Conservation (phyloP, 371 early-diverging fungal species). For the Basidiobolus meristosporus region DNA sequence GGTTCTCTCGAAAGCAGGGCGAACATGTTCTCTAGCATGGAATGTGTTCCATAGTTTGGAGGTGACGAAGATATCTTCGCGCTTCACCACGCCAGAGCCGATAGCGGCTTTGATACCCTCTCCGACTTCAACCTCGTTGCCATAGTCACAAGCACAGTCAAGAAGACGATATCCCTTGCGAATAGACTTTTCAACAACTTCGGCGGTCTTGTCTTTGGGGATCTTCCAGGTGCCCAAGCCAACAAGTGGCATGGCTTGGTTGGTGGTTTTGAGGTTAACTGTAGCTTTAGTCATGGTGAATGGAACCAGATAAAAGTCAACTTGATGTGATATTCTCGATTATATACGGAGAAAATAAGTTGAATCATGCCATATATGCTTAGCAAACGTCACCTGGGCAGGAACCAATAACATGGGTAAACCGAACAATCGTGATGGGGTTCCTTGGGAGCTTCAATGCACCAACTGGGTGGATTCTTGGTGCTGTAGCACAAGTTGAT, state of each 20-base stretch:
- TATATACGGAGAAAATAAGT: too few species aligned
- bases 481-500: too few species aligned
- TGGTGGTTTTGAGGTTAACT: background rate
- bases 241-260: slow-evolving; percentile 3
- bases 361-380: too few species aligned
- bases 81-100: slow-evolving; percentile 28
- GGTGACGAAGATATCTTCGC: slow-evolving; percentile 49
- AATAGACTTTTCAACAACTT: slow-evolving; percentile 2
- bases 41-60: slow-evolving; percentile 38
- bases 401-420: too few species aligned
- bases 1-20: slow-evolving; percentile 11
- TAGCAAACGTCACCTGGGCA: too few species aligned
- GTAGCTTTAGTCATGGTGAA: too few species aligned
- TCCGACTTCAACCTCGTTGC: slow-evolving; percentile 48
- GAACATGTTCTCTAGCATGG: slow-evolving; percentile 12
- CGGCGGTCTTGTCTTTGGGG: slow-evolving; percentile 1
- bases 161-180: slow-evolving; percentile 9
- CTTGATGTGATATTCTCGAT: too few species aligned
- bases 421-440: too few species aligned
- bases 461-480: too few species aligned
- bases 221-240: slow-evolving; percentile 6
- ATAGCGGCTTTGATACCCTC: slow-evolving; percentile 17
- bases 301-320: too few species aligned
- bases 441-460: too few species aligned
- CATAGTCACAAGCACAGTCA: slow-evolving; percentile 14